These are phyloP conservation scores for Hemisphaericaspora xylofermentans DNA, from an alignment of 1,139 yeast species.

Conservation along the genomic window DNA sequence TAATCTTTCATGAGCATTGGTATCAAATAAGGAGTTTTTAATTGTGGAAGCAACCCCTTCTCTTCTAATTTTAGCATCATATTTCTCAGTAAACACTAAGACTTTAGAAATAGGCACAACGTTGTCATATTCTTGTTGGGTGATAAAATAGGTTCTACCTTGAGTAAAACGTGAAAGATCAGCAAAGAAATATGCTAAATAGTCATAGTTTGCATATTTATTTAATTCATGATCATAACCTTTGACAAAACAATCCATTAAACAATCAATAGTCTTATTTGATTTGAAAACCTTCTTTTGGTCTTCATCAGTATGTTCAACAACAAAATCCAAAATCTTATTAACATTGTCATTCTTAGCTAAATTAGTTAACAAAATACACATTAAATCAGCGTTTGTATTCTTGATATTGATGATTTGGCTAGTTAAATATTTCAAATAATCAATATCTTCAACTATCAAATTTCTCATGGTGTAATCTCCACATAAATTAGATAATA, in stretches of 20 bases:
- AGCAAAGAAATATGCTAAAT: conserved; percentile 84
- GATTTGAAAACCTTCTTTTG: conserved; percentile 51
- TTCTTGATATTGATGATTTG: conserved; percentile 58
- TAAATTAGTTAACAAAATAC: conserved; percentile 80
- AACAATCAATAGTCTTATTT: conserved; percentile 66
- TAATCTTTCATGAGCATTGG: conserved; percentile 61
- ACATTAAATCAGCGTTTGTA: conserved; percentile 74
- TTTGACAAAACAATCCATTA: conserved; percentile 88
- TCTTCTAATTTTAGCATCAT: conserved; percentile 75
- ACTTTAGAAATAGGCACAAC: conserved; percentile 79
- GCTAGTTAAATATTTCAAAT: conserved; percentile 53
- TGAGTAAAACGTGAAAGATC: conserved; percentile 72
- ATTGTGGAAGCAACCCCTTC: conserved; percentile 93
- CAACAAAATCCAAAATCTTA: conserved; percentile 49
- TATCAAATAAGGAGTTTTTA: conserved; percentile 84
- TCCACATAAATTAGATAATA: conserved; percentile 79
- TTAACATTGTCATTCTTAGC: conserved; percentile 74
- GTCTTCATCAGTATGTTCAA: conserved; percentile 35
- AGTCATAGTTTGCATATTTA: conserved; percentile 73
- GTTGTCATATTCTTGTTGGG: conserved; percentile 69
- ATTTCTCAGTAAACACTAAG: conserved; percentile 79
- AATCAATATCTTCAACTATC: conserved; percentile 63
- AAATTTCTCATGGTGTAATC: conserved; percentile 61
- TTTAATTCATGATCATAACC: conserved; percentile 75
- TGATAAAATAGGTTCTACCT: conserved; percentile 77